phyloP scores from a whole-genome alignment of 768 basidiomycete genomes.

The Suillus sp. region DNA sequence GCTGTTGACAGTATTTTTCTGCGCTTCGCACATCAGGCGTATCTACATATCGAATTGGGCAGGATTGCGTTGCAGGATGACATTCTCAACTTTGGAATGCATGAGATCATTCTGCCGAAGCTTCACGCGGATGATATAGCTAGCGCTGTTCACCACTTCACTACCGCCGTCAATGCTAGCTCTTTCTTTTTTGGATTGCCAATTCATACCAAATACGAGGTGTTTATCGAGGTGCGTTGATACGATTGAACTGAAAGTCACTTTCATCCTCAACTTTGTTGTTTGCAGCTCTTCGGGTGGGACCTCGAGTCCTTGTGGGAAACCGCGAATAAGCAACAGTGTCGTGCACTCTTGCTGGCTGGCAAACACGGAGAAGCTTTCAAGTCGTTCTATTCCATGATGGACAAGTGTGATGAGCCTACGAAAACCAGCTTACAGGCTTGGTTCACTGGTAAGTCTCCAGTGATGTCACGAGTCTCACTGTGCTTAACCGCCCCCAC shows the following conservation, averaged over 20 bases:
- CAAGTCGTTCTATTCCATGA: background rate
- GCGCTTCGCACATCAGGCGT: background rate
- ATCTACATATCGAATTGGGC: background rate
- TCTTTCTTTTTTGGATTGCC: background rate
- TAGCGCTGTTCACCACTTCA: background rate
- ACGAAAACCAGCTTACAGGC: background rate
- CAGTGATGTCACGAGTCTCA: background rate
- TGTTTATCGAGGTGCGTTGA: background rate
- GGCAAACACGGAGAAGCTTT: background rate
- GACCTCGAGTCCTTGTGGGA: background rate
- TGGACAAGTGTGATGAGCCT: background rate
- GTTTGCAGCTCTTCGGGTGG: slow-evolving; percentile 3
- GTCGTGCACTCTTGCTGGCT: background rate
- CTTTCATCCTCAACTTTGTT: background rate
- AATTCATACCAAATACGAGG: slow-evolving; percentile 1
- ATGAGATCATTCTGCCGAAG: background rate
- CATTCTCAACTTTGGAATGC: background rate
- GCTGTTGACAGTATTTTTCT: background rate
- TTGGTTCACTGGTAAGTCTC: background rate
- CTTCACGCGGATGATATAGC: background rate
- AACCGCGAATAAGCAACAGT: background rate
- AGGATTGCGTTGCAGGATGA: background rate
- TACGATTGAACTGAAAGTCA: background rate
- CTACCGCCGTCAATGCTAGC: background rate
- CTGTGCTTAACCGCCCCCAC: background rate